Base-by-base conservation (phyloP, 208 protist species). In the Wallacemonas sp. region DNA sequence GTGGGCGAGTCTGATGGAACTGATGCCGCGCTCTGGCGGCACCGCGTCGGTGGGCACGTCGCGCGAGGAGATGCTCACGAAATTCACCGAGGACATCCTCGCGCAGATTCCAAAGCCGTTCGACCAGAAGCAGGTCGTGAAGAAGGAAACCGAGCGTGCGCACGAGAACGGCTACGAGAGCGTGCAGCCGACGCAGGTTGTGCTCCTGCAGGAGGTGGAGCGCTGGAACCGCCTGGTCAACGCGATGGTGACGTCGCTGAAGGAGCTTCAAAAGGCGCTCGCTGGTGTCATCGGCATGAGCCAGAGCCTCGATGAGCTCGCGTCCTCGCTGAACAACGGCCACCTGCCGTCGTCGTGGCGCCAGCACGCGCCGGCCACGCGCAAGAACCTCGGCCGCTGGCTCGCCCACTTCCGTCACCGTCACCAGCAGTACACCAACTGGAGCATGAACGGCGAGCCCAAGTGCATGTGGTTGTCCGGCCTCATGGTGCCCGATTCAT, bases 121-220 rank as follows among this genome's bases (percentile, higher is more conserved):
- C 74, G 96, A 99, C 69, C 61, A 87, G 38, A 87, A 90, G 62
- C 74, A 81, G 48, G 85, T 97, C 46, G 76, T 85, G 41, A 57
- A 62, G 58, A 90, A 94, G 66, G 89, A 95, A 64, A 81, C 70
- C 62, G 83, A 86, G 52, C 74, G 76, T 33, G 85, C 87, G 17
- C 49, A 70, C 44, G 68, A 85, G 47, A 83, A 75, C 29, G 85
- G 80, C 33, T 71, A 91, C 78, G 86, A 85, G 17, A 81, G 63
- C 29, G 65, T 94, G 38, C 76, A 88, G 68, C 98, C 98, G 8
- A 97, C 88, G 17, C 93, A 99, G 71, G 97, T 99, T 46, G 98
- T 99, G 32, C 85, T 99, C 34, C 76, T 99, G 70, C 98, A 99
- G 72, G 98, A 99, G 82, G 79, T 99, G 16, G 98, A 99, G 76